phyloP scores from a whole-genome alignment of 2,329 filamentous ascomycete species.

The Zalaria sp. region DNA sequence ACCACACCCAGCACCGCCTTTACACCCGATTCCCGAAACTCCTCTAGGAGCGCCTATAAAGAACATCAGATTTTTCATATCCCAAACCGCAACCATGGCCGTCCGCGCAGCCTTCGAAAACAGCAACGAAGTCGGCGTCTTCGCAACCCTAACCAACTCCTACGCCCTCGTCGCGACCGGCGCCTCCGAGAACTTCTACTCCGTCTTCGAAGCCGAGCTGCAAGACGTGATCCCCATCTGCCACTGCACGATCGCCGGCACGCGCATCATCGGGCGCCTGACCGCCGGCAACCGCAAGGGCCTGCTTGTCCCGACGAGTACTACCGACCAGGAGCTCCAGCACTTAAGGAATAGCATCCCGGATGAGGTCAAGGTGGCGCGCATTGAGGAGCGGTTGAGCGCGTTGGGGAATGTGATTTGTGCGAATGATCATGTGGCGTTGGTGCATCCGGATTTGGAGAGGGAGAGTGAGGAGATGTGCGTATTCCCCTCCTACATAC shows the following conservation, averaged over 20 bases:
- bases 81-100: constrained; percentile 27
- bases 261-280: constrained; percentile 86
- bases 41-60: too few species aligned
- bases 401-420: constrained; percentile 96
- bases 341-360: constrained; percentile 92
- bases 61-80: too few species aligned
- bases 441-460: constrained; percentile 92
- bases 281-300: constrained; percentile 95
- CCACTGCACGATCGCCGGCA: constrained; percentile 91
- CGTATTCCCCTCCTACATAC: too few species aligned
- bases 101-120: constrained; percentile 62
- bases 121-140: constrained; percentile 92
- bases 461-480: constrained; percentile 91
- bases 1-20: too few species aligned
- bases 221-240: constrained; percentile 96
- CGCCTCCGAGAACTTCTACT: constrained; percentile 98
- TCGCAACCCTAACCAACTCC: constrained; percentile 90
- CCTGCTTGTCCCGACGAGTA: constrained; percentile 87
- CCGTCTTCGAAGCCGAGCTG: constrained; percentile 89
- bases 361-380: constrained; percentile 82
- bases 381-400: constrained; percentile 92
- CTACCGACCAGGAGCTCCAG: constrained; percentile 95
- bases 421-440: constrained; percentile 89
- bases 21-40: too few species aligned
- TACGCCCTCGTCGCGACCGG: constrained; percentile 91